Base-by-base conservation (phyloP, 2,329 filamentous ascomycete genomes). In the Cladophialophora immunda region DNA sequence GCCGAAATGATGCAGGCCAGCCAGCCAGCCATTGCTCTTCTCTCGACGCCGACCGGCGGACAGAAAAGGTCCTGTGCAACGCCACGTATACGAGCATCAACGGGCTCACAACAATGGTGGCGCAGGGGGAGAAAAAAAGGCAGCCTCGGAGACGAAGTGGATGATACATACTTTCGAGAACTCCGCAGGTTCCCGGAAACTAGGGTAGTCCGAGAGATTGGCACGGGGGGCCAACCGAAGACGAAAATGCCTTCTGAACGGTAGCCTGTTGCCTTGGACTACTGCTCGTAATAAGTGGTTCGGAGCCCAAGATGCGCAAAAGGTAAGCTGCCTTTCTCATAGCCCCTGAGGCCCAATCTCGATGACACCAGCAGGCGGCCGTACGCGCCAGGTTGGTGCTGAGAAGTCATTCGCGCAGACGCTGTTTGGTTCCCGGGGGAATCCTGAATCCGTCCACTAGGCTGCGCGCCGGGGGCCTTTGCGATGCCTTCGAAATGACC, bases 101-200 rank as follows among this genome's bases (percentile, higher is more conserved):
- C 45, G 17, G 25, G 45, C 45, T 50, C 45, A n/a, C n/a, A n/a
- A 50, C 19, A 4, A 25, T 50, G 45, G 45, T 25, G 45, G 19
- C 22, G n/a, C 45, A 50, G 45, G n/a, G n/a, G n/a, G n/a, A n/a
- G n/a, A n/a, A n/a, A 25, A 50, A 50, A 25, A 50, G 19, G 45
- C 45, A 11, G 2, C 45, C 19, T 25, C 41, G n/a, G 13, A n/a
- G 36, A 41, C 17, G 36, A 17, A 41, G 36, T 41, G 5, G 2
- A n/a, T n/a, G n/a, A n/a, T n/a, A n/a, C n/a, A n/a, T n/a, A n/a
- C n/a, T n/a, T n/a, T n/a, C n/a, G n/a, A n/a, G n/a, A n/a, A n/a
- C n/a, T n/a, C 45, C 45, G 19, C 38, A 41, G 15, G 25, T 50
- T 11, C 41, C 9, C 4, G 2, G n/a, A 4, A 15, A 50, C 19